phyloP scores from a whole-genome alignment of 257 asterid genomes.

The Solanum tacnaense region DNA sequence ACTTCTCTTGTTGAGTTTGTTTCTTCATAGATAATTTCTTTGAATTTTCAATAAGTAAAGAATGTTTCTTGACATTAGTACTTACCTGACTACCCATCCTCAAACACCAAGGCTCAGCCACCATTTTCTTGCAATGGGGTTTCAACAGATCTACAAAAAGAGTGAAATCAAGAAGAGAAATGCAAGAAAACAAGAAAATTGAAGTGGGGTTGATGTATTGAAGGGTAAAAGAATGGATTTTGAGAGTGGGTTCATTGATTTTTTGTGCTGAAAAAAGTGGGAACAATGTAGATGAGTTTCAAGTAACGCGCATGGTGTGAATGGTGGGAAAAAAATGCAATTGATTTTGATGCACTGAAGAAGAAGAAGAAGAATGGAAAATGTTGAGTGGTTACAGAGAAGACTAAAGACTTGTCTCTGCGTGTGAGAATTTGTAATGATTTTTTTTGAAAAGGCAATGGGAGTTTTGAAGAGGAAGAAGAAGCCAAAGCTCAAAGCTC shows the following conservation, averaged over 20 bases:
- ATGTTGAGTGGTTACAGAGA: neutral
- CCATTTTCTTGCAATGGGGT: slow-evolving; percentile 34
- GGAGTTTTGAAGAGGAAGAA: slow-evolving; percentile 6
- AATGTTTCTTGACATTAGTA: slow-evolving; percentile 57
- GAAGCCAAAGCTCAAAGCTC: neutral
- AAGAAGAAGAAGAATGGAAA: neutral
- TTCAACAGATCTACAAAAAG: neutral
- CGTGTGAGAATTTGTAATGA: slow-evolving; percentile 22
- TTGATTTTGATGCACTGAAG: neutral
- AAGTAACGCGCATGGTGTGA: slow-evolving; percentile 16
- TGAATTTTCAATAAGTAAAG: slow-evolving; percentile 52
- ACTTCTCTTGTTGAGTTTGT: slow-evolving; percentile 25
- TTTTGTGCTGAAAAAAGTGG: slow-evolving; percentile 22
- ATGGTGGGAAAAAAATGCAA: neutral
- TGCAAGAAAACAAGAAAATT: neutral
- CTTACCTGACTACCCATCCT: slow-evolving; percentile 93
- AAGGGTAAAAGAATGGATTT: neutral
- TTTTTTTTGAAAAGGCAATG: slow-evolving; percentile 20
- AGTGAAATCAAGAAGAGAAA: neutral
- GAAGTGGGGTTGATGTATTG: neutral
- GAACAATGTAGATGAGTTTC: slow-evolving; percentile 10
- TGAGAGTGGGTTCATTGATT: neutral
- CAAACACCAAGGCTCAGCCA: slow-evolving; percentile 81
- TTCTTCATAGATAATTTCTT: slow-evolving; percentile 31
- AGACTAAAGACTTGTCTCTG: neutral